Base-by-base conservation (phyloP, 2,329 filamentous ascomycete genomes). In the Phialocephala subalpina region DNA sequence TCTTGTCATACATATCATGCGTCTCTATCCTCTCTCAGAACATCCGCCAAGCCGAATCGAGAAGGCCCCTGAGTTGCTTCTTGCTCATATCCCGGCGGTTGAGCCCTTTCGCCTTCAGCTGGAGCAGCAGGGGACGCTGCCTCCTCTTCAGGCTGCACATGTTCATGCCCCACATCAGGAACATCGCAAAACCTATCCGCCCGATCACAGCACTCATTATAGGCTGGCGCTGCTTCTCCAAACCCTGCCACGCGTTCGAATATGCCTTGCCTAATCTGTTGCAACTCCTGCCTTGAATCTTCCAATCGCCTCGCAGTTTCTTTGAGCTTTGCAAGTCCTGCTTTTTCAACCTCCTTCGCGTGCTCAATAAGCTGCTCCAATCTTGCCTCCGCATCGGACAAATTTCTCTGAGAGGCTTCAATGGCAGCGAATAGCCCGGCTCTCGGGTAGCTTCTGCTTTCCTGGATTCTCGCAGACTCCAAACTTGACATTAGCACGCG, bases 181-280 rank as follows among this genome's bases (percentile, higher is more conserved):
- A 64, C 33, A 27, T 16, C 14, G 36, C 62, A 64, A 45, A 62
- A 65, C 3, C 27, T 12, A n/a, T 62, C 49, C n/a, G 49, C 25
- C 6, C 63, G n/a, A 58, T 65, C 63, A 55, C 63, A 65, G 22
- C 63, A 65, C 53, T 65, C 63, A 7, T 27, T 58, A 45, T 65
- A 65, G 11, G 63, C 58, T 5, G 63, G 63, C 14, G 63, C 63
- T 16, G 63, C 63, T n/a, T 61, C 58, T 16, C 63, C 63, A 58
- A 65, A 65, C n/a, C 63, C 63, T 5, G 59, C 58, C 11, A 62
- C 59, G 25, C 29, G 58, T 22, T 65, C 63, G n/a, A 65, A 65
- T 25, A 62, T 62, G 2, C 47, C 49, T 18, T 40, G 27, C 16
- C 63, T 58, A 18, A 62, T 12, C 22, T 62, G 55, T 38, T 65